Conservation (phyloP, 2,329 filamentous ascomycete species). For the Xylaria sp. region DNA sequence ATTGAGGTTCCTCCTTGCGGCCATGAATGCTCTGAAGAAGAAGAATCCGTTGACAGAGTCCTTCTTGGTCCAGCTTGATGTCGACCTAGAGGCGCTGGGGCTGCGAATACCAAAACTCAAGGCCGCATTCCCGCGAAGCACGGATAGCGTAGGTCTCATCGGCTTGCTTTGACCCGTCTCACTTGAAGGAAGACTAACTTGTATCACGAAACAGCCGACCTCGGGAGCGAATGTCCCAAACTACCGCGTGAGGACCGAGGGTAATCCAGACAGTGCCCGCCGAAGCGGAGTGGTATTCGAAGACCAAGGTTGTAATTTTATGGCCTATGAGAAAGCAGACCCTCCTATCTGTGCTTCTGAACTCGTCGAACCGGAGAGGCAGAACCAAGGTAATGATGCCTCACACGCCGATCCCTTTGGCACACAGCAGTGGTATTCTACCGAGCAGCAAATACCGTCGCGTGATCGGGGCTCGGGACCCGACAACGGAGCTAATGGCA, state of each 20-base stretch:
- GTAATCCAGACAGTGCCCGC: slow-evolving; percentile 15
- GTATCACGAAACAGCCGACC: slow-evolving; percentile 48
- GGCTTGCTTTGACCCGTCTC: neutral
- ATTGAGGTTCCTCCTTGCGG: slow-evolving; percentile 87
- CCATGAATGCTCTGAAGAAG: slow-evolving; percentile 88
- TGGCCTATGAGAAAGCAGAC: slow-evolving; percentile 52
- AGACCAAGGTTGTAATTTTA: slow-evolving; percentile 43
- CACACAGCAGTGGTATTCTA: slow-evolving; percentile 51
- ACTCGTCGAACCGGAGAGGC: slow-evolving; percentile 51
- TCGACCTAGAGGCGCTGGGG: slow-evolving; percentile 83
- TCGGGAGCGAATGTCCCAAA: slow-evolving; percentile 32
- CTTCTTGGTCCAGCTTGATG: slow-evolving; percentile 90
- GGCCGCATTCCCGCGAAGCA: slow-evolving; percentile 63
- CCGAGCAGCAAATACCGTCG: slow-evolving; percentile 53
- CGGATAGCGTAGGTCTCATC: slow-evolving; percentile 59
- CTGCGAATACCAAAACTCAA: slow-evolving; percentile 68
- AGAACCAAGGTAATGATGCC: slow-evolving; percentile 28
- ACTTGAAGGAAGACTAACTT: neutral
- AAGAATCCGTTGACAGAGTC: slow-evolving; percentile 94
- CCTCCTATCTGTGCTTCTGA: slow-evolving; percentile 53
- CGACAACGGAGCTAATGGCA: slow-evolving; percentile 25
- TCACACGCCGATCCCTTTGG: slow-evolving; percentile 26
- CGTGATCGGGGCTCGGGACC: slow-evolving; percentile 41
- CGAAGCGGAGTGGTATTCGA: slow-evolving; percentile 53
- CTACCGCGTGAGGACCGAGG: slow-evolving; percentile 3